Conservation (phyloP, 2,329 filamentous ascomycete species). For the Parafenestella ontariensis region DNA sequence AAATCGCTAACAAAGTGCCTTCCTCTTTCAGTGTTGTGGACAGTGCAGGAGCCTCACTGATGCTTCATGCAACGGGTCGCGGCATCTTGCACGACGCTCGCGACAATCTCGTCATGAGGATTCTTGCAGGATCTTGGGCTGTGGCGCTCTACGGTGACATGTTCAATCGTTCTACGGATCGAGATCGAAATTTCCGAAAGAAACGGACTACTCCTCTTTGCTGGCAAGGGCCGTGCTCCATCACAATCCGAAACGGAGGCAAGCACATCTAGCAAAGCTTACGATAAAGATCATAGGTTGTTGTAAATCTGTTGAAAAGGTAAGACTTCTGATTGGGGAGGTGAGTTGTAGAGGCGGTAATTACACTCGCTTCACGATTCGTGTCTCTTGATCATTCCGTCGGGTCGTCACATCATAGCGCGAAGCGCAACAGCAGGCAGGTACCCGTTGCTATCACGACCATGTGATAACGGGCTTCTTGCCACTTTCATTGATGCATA, state of each 20-base stretch:
- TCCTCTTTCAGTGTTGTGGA: not conserved
- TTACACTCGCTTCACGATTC: constrained; percentile 9
- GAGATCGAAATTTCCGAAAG: not conserved
- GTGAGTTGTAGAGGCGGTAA: not conserved
- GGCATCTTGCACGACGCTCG: not conserved
- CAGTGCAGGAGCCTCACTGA: not conserved
- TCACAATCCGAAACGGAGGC: not conserved
- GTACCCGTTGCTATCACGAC: constrained; percentile 24
- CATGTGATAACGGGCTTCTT: constrained; percentile 19
- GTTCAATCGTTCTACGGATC: not conserved
- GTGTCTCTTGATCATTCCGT: constrained; percentile 1
- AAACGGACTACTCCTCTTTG: not conserved
- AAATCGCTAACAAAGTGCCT: not conserved
- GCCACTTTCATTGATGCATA: constrained; percentile 13
- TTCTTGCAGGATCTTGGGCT: not conserved
- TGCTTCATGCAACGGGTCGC: not conserved
- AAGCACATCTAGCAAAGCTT: not conserved
- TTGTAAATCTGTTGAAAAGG: not conserved
- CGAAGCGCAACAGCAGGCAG: constrained; percentile 13
- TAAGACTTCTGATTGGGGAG: not conserved
- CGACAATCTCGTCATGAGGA: not conserved
- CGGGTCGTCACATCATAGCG: not conserved
- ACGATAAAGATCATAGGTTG: not conserved
- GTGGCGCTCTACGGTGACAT: not conserved
- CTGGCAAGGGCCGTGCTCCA: not conserved